Percentiles rank a stretch among this genome's conserved stretches.
Conservation (phyloP, 805 yeast species). For the Wickerhamomyces chambardii region DNA sequence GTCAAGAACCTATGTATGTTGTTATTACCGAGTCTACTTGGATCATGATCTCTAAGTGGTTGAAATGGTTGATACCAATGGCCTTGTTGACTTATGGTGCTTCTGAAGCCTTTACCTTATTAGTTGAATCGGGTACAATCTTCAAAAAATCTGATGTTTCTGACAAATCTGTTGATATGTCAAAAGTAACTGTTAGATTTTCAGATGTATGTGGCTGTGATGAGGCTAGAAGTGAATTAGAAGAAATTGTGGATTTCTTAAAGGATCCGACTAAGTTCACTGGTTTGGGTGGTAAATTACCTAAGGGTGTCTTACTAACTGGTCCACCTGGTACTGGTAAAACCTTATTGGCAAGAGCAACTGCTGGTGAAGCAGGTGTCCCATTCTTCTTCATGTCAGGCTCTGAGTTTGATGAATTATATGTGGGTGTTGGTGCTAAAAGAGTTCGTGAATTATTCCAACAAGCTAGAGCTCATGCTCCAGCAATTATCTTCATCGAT, state of each 20-base stretch:
- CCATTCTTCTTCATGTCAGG: slow-evolving; percentile 99
- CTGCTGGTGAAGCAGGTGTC: slow-evolving; percentile 99
- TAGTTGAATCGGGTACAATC: slow-evolving; percentile 78
- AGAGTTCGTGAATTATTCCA: slow-evolving; percentile 89
- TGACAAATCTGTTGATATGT: slow-evolving; percentile 76
- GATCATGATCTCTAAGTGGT: slow-evolving; percentile 75
- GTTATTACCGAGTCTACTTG: slow-evolving; percentile 79
- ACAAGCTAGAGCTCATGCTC: slow-evolving; percentile 92
- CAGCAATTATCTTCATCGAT: slow-evolving; percentile 95
- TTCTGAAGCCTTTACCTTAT: slow-evolving; percentile 66
- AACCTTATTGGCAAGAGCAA: slow-evolving; percentile 92
- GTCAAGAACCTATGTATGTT: slow-evolving; percentile 88
- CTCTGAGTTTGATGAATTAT: slow-evolving; percentile 94
- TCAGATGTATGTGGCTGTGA: slow-evolving; percentile 96
- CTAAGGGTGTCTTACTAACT: slow-evolving; percentile 92
- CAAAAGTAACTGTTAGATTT: slow-evolving; percentile 79
- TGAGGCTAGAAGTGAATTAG: slow-evolving; percentile 95
- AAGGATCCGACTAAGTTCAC: slow-evolving; percentile 96
- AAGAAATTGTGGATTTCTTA: slow-evolving; percentile 95
- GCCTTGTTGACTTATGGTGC: slow-evolving; percentile 76
- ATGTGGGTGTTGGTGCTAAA: slow-evolving; percentile 99
- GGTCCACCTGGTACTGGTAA: slow-evolving; percentile 99
- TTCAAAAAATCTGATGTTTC: slow-evolving; percentile 64
- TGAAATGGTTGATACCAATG: slow-evolving; percentile 79
- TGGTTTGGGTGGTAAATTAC: slow-evolving; percentile 93